phyloP scores from a whole-genome alignment of 1,139 yeast species.

The Yamadazyma diospyri region DNA sequence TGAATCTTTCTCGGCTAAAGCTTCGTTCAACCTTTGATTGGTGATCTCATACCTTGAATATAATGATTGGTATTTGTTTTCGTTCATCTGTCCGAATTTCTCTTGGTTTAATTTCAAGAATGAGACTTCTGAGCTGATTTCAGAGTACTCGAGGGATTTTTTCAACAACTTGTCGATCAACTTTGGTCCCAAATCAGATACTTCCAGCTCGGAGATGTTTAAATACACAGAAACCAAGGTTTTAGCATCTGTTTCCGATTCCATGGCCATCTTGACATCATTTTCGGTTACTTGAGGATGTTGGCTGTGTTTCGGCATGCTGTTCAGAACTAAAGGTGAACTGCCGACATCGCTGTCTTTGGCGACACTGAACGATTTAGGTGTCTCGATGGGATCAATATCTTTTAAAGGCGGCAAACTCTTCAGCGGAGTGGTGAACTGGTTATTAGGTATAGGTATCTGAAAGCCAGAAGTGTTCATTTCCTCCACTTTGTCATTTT shows the following conservation, averaged over 20 bases:
- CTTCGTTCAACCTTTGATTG: constrained; percentile 25
- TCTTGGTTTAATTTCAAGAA: constrained; percentile 53
- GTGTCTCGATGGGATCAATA: constrained; percentile 41
- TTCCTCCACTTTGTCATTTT: constrained; percentile 10
- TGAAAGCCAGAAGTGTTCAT: constrained; percentile 9
- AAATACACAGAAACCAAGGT: constrained; percentile 29
- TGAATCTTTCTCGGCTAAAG: constrained; percentile 24
- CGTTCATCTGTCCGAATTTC: constrained; percentile 40
- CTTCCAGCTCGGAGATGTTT: constrained; percentile 23
- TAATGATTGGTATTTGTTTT: constrained; percentile 19
- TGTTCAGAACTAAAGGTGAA: constrained; percentile 20
- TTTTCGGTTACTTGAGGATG: not conserved
- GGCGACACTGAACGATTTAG: constrained; percentile 42
- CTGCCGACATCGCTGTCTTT: constrained; percentile 23
- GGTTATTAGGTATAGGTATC: constrained; percentile 12
- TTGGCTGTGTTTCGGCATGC: constrained; percentile 7
- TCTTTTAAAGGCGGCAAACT: constrained; percentile 43
- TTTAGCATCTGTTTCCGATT: constrained; percentile 4
- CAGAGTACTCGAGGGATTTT: constrained; percentile 47
- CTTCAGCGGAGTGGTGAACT: constrained; percentile 43
- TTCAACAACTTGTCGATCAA: constrained; percentile 34
- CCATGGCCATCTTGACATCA: not conserved
- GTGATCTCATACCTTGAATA: constrained; percentile 23
- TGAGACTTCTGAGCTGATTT: constrained; percentile 48
- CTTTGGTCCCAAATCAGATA: constrained; percentile 19